Conservation (phyloP, 106 monocot genomes). For the Platanthera guangdongensis region DNA sequence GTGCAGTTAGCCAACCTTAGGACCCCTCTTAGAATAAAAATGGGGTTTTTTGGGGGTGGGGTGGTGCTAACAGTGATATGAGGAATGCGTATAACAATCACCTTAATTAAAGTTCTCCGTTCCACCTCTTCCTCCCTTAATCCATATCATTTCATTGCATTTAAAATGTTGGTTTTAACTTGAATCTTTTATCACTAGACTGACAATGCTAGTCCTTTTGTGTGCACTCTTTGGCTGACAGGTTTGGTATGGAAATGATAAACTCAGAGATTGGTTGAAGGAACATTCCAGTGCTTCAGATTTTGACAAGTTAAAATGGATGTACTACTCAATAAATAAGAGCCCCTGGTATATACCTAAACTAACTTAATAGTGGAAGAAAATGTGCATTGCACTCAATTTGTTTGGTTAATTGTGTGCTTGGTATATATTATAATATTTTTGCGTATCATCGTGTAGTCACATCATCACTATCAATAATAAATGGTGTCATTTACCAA, state of each 20-base stretch:
- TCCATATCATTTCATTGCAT: neutral
- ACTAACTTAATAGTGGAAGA: neutral
- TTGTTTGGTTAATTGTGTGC: neutral
- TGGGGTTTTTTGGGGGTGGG: too few species aligned
- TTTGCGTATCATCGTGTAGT: neutral
- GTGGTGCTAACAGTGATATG: too few species aligned
- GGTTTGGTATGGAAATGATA: slow-evolving; percentile 64
- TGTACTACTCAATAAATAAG: slow-evolving; percentile 89
- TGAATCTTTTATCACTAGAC: neutral
- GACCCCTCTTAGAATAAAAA: too few species aligned
- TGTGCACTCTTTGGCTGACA: slow-evolving; percentile 16
- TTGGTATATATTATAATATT: neutral
- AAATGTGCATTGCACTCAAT: neutral
- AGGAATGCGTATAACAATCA: neutral
- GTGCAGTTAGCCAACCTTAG: too few species aligned
- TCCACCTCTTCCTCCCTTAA: neutral
- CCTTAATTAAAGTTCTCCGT: neutral
- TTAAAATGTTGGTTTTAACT: neutral
- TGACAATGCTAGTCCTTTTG: neutral
- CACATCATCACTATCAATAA: neutral
- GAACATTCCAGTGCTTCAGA: slow-evolving; percentile 37
- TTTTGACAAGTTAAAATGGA: slow-evolving; percentile 73
- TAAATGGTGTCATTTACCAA: neutral
- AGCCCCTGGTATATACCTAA: slow-evolving; percentile 71
- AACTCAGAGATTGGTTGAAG: slow-evolving; percentile 89